phyloP scores from a whole-genome alignment of 225 moss, liverwort and hornwort species.

The Lunularia cruciata region DNA sequence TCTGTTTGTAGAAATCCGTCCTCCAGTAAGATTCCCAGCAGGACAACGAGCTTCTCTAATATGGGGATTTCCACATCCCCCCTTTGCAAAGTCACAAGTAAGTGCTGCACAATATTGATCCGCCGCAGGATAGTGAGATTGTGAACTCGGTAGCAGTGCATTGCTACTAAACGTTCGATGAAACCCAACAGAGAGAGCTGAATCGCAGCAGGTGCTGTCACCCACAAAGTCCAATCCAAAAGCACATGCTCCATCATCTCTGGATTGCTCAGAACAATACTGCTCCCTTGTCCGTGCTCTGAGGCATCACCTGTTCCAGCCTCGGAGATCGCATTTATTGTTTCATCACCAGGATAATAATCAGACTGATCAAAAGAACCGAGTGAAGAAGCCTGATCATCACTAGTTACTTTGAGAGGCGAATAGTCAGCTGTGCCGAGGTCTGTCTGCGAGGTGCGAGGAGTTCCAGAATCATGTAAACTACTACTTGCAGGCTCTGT shows the following conservation, averaged over 20 bases:
- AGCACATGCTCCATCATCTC: slow-evolving; percentile 95
- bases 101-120: slow-evolving; percentile 76
- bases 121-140: slow-evolving; percentile 83
- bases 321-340: slow-evolving; percentile 36
- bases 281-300: slow-evolving; percentile 26
- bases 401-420: slow-evolving; percentile 35
- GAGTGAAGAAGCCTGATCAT: slow-evolving; percentile 51
- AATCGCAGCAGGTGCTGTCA: slow-evolving; percentile 56
- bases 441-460: slow-evolving; percentile 32
- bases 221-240: slow-evolving; percentile 97
- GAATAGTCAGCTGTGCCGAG: slow-evolving; percentile 20
- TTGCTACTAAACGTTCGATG: slow-evolving; percentile 66
- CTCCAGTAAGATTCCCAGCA: slow-evolving; percentile 73
- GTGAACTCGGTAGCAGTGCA: slow-evolving; percentile 80
- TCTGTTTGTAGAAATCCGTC: slow-evolving; percentile 81
- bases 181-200: slow-evolving; percentile 75
- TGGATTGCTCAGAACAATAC: slow-evolving; percentile 68
- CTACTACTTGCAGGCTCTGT: slow-evolving; percentile 15
- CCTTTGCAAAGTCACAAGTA: slow-evolving; percentile 83
- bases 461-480: slow-evolving; percentile 16
- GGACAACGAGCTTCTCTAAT: slow-evolving; percentile 78
- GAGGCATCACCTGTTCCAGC: slow-evolving; percentile 26
- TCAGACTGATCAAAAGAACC: slow-evolving; percentile 46
- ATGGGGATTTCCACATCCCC: slow-evolving; percentile 79
- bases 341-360: slow-evolving; percentile 35